phyloP scores from a whole-genome alignment of 352 stramenopile species.

The Blastocystis sp. region DNA sequence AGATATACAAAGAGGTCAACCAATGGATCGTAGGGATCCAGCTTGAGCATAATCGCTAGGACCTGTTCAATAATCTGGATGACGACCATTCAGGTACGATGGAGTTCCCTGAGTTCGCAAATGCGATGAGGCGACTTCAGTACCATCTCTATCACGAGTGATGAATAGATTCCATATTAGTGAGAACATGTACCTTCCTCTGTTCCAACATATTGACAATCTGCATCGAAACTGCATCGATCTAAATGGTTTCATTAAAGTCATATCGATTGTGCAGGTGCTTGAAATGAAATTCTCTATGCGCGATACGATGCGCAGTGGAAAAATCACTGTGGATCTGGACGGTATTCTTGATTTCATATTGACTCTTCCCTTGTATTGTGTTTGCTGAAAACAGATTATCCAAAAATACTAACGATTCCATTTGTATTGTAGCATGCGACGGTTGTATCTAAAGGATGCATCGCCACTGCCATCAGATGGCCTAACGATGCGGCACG shows the following conservation, averaged over 20 bases:
- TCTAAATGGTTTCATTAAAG: conserved; percentile 43
- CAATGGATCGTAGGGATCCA: neutral
- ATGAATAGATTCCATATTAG: conserved; percentile 4
- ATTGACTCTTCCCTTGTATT: conserved; percentile 20
- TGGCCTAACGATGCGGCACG: neutral
- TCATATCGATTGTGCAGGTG: conserved; percentile 41
- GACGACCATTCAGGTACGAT: conserved; percentile 47
- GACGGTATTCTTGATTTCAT: conserved; percentile 34
- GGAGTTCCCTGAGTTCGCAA: conserved; percentile 38
- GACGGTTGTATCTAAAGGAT: neutral
- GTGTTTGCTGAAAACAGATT: neutral
- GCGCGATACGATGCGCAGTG: neutral
- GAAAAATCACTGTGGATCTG: neutral
- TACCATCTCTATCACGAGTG: neutral
- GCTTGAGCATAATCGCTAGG: neutral
- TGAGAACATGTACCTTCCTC: neutral
- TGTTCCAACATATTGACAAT: conserved; percentile 54
- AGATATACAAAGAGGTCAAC: conserved; percentile 29
- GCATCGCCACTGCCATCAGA: neutral
- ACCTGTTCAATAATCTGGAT: conserved; percentile 22
- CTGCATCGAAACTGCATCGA: conserved; percentile 36
- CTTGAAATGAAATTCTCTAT: conserved; percentile 13
- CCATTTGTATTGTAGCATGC: conserved; percentile 26
- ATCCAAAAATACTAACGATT: neutral
- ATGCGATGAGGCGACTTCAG: conserved; percentile 23